Evolutionary conservation across 1,284 basidiomycete species (phyloP).

Genomic region (Tilletiopsis washingtonensis): DNA sequence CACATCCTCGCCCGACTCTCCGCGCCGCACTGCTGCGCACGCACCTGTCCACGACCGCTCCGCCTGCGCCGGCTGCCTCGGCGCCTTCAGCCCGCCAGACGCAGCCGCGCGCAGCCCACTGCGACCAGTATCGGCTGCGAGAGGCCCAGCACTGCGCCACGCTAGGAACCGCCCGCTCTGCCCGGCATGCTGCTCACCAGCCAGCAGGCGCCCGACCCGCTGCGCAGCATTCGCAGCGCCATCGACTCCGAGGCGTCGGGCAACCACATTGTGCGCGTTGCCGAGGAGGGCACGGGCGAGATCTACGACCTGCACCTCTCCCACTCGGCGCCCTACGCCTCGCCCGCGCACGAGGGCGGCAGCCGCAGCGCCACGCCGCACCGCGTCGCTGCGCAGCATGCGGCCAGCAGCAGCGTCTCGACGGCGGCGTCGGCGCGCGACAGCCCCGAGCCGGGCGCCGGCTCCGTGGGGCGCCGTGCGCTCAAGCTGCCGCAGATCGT

Average conservation of each 20-base stretch:
- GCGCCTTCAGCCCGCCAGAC: too few relatives aligned
- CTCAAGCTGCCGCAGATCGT: slow-evolving; percentile 33
- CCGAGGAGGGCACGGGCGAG: slow-evolving; percentile 19
- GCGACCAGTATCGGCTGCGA: too few relatives aligned
- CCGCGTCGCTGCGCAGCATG: neutral
- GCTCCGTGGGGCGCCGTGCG: slow-evolving; percentile 8
- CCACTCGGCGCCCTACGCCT: slow-evolving; percentile 35
- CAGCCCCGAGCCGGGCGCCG: neutral
- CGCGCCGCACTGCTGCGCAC: too few relatives aligned
- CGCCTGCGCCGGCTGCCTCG: too few relatives aligned
- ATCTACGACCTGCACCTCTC: slow-evolving; percentile 41
- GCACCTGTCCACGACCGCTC: too few relatives aligned
- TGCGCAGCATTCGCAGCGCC: slow-evolving; percentile 2
- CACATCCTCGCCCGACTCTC: too few relatives aligned
- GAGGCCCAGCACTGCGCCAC: too few relatives aligned
- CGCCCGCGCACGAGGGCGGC: slow-evolving; percentile 19
- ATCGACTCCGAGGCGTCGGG: slow-evolving; percentile 3
- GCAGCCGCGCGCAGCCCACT: too few relatives aligned
- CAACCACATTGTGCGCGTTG: slow-evolving; percentile 5
- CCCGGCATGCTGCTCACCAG: neutral
- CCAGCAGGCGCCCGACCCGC: neutral
- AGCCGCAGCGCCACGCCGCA: slow-evolving; percentile 14
- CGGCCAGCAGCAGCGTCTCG: neutral
- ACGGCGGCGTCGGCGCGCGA: neutral
- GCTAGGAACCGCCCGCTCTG: too few relatives aligned